Percentiles rank a stretch among this genome's conserved stretches.
Evolutionary conservation across 306 rosid species (phyloP).

Genomic region (Chamaecrista fasciculata): DNA sequence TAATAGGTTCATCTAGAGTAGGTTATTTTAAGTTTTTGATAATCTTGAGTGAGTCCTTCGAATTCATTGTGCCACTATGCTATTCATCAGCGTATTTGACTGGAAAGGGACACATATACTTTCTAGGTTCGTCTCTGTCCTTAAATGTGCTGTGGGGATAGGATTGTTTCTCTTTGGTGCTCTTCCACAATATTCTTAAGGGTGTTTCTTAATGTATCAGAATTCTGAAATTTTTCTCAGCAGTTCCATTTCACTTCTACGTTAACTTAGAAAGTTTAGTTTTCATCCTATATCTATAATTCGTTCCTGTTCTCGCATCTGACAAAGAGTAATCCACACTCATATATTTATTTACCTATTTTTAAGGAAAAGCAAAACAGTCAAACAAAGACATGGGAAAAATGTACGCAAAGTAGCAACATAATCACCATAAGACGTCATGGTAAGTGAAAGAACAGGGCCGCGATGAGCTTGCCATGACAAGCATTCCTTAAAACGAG

Average conservation of each 20-base stretch:
- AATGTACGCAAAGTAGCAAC: background rate
- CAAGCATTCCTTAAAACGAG: constrained; percentile 48
- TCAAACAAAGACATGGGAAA: background rate
- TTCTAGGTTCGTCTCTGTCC: background rate
- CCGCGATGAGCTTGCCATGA: constrained; percentile 67
- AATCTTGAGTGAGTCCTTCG: background rate
- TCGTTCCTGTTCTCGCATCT: background rate
- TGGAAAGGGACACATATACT: background rate
- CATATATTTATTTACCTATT: no score
- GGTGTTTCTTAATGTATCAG: background rate
- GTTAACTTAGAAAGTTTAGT: background rate
- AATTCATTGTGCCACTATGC: background rate
- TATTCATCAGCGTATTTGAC: background rate
- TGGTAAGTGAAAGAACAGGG: constrained; percentile 51
- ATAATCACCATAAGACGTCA: constrained; percentile 42
- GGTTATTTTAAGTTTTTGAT: background rate
- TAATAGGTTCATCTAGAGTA: background rate
- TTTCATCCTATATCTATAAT: background rate
- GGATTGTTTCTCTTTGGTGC: background rate
- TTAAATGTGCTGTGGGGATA: background rate
- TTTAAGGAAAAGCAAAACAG: background rate
- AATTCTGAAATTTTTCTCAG: background rate
- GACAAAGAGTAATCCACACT: no score
- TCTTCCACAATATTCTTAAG: background rate
- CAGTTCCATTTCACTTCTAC: background rate